Base-by-base conservation (phyloP, 768 basidiomycete species). In the Leccinum boreale region DNA sequence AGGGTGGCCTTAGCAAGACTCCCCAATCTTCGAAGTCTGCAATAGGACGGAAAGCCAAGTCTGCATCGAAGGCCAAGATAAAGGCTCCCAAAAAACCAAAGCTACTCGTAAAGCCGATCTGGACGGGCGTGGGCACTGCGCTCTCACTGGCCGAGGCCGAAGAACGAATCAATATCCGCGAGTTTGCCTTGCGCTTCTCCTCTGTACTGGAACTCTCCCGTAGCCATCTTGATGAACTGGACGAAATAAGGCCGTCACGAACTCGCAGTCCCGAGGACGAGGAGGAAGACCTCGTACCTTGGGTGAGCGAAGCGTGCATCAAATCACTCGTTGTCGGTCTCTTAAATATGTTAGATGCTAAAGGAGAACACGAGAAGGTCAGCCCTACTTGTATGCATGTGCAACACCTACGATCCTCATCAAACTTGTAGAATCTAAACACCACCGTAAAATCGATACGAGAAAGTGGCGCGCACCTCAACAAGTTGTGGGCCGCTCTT, bases 141-240 rank as follows among this genome's bases (percentile, higher is more conserved):
- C 72, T 87, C 14, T 71, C 76, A 5, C 72, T 75, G 39, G 65
- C 74, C 1, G 80, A 82, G 42, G 83, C 79, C 1, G 79, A 87
- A 60, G 77, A 79, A 26, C 84, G 90, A 10, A 80, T 92, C 49
- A 75, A 83, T 62, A 85, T 92, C 45, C 84, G 90, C 56, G 90
- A 92, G 70, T 93, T 91, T 67, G 67, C 82, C 11, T 66, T 88
- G 49, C 80, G 90, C 33, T 92, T 92, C 61, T 75, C 77, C 1
- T 74, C 76, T 28, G 55, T 82, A 15, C 69, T 86, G 62, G 81
- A 83, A 74, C 64, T 72, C 23, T 80, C 44, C 67, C 82, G 50
- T 77, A 79, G 70, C 3, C 80, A 85, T 55, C 67, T 87, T 5
- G 83, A 86, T 48, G 87, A 90, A 58, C 72, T 92, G 8, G 89